Evolutionary conservation across 495 filamentous ascomycete species (phyloP), one percentile per base, ranked within the genome.

Genomic region (Tetracladium marchalianum): DNA sequence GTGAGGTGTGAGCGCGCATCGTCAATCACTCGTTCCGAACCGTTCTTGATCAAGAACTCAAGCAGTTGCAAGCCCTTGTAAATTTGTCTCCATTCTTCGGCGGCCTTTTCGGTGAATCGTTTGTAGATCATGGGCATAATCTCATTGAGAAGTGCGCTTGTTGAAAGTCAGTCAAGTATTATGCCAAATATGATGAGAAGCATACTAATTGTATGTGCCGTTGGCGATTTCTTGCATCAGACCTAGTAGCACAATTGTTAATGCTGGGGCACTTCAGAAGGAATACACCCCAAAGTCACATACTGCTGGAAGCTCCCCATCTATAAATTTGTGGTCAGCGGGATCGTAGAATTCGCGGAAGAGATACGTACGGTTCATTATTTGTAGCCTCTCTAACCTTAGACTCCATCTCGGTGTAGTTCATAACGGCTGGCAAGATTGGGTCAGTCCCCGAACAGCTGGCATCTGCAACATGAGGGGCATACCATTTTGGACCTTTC

Each of bases 111-210:
- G 44, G 92, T 99, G 59, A 99, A 99, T 39, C 92, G 84, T 60
- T 93, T 93, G 71, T 99, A 99, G 55, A 99, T 95, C 86, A 99
- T 86, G 39, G 92, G 92, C 92, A 99, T 99, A 61, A 99, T 97
- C 65, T 99, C 92, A 62, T 95, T 97, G 31, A 99, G 84, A 35
- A 89, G 75, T 79, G 95, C 88, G 60, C 92, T 98, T 56, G 31
- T 34, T 18, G 39, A 46, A 40, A 22, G 17, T 46, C 17, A 41
- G 58, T 49, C 44, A 6, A 52, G 39, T 13, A 16, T 19, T 2
- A 7, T 3, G 22, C 22, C 22, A 12, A 31, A 37, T 41, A 22
- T 32, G 27, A 37, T n/a, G 22, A 22, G 13, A 43, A 11, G n/a
- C 33, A 12, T 18, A 77, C 89, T 99, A 99, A 70, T 89, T 95